phyloP scores from a whole-genome alignment of 371 early-diverging fungal species.

The Chytridium lagenaria region DNA sequence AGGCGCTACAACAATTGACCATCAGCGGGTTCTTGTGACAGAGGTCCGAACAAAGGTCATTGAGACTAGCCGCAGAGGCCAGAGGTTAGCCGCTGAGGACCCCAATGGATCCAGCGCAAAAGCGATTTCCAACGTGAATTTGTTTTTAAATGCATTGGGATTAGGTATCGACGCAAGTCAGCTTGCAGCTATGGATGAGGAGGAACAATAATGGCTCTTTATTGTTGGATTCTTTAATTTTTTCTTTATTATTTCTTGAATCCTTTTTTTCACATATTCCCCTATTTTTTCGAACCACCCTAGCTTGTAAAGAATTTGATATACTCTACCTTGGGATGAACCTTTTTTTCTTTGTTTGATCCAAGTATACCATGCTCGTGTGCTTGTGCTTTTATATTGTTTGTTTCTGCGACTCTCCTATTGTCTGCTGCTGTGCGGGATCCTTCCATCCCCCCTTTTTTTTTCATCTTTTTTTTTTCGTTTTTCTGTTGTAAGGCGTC shows the following conservation, averaged over 20 bases:
- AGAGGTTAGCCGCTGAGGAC: conserved; percentile 36
- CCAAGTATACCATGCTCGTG: too few species aligned
- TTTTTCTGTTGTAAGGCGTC: background rate
- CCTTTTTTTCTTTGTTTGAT: too few species aligned
- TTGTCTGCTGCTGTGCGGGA: background rate
- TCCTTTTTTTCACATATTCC: background rate
- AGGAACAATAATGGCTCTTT: background rate
- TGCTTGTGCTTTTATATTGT: background rate
- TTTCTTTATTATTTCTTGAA: background rate
- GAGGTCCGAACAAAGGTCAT: conserved; percentile 87
- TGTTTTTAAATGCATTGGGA: conserved; percentile 94
- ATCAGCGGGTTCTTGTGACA: conserved; percentile 89
- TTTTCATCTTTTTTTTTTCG: conserved; percentile 13
- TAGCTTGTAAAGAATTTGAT: too few species aligned
- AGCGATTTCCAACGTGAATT: conserved; percentile 80
- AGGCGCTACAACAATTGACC: conserved; percentile 85
- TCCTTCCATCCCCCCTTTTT: background rate
- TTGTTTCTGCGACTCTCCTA: background rate
- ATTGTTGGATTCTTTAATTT: background rate
- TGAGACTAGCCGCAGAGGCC: conserved; percentile 73
- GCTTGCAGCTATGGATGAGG: conserved; percentile 57
- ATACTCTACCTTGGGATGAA: too few species aligned
- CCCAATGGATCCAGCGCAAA: conserved; percentile 61
- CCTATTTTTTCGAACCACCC: background rate
- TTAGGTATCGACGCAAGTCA: conserved; percentile 85